These are phyloP conservation scores for Vitis hybrid DNA, from an alignment of 177 flowering plant species.

Conservation along the genomic window DNA sequence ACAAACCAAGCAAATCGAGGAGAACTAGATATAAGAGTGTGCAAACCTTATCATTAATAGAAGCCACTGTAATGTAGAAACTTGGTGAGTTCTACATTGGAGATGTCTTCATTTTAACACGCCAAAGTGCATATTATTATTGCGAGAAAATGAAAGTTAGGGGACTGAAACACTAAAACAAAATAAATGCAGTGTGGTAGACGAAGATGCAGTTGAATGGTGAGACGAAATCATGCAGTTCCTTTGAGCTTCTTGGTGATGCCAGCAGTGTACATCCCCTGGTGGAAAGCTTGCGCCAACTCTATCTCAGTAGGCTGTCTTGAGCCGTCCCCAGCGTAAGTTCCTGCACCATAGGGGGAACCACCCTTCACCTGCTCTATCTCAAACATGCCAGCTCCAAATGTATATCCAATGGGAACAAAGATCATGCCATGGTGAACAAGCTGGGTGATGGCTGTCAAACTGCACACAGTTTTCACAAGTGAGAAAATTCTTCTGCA, in stretches of 20 bases:
- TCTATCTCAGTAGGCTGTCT: constrained; percentile 88
- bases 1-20: no score
- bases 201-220: constrained; percentile 8
- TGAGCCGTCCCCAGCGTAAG: constrained; percentile 91
- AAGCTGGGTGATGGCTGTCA: constrained; percentile 93
- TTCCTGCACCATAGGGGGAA: constrained; percentile 94
- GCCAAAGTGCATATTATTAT: constrained; percentile 1
- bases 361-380: constrained; percentile 92
- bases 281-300: constrained; percentile 85
- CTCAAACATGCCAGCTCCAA: constrained; percentile 96
- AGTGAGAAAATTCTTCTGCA: background rate
- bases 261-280: constrained; percentile 84
- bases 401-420: constrained; percentile 95
- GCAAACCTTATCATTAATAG: no score
- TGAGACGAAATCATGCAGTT: constrained; percentile 40
- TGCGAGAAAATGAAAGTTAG: background rate
- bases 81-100: background rate
- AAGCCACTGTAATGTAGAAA: no score
- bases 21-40: no score
- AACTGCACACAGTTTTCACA: constrained; percentile 38
- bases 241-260: constrained; percentile 89
- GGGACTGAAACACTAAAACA: constrained; percentile 5
- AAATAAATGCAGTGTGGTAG: constrained; percentile 22
- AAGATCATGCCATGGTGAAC: constrained; percentile 93
- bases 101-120: background rate